Base-by-base conservation (phyloP, 257 asterid species). In the Solanum corneliomulleri region DNA sequence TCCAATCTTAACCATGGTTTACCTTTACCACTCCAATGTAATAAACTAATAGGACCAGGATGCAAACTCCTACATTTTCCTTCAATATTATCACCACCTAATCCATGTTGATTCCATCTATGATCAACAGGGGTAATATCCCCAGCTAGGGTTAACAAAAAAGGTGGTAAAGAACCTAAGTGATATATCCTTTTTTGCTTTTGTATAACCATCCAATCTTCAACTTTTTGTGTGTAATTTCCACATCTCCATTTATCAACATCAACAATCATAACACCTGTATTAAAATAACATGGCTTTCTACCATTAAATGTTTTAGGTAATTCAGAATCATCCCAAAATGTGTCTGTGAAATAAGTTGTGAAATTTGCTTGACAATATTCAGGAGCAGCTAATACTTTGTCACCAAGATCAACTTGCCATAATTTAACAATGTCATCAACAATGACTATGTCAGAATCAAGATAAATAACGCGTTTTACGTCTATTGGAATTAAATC, bases 21-120 rank as follows among this genome's bases (percentile, higher is more conserved):
- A 18, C 92, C 93, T 6, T 91, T 91, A 33, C 93, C 93, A 89
- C 93, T 91, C 93, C 93, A 91, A 82, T 91, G 93, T n/a, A 91
- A 86, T 0, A 91, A 47, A 20, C 92, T 91, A 42, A 91, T 88
- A 2, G 92, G 91, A 0, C 92, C 93, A 25, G 91, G 93, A 41
- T 91, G 93, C 69, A 88, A 45, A 13, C 45, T 88, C 49, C 88
- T 84, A 42, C 86, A 75, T 62, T 88, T 88, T 21, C 89, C 89
- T 75, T 88, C 86, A 75, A 75, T 5, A 25, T 91, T 91, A 84
- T 91, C 92, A 66, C 93, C 93, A 2, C 92, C 93, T 45, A 91
- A 83, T 39, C 93, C 92, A 16, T 91, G 93, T 58, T 90, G 92
- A 23, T 92, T 92, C 92, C 92, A 86, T 87, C 92, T 75, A 27